Base-by-base conservation (phyloP, 2,329 filamentous ascomycete genomes). In the Fusarium sulawesiense region DNA sequence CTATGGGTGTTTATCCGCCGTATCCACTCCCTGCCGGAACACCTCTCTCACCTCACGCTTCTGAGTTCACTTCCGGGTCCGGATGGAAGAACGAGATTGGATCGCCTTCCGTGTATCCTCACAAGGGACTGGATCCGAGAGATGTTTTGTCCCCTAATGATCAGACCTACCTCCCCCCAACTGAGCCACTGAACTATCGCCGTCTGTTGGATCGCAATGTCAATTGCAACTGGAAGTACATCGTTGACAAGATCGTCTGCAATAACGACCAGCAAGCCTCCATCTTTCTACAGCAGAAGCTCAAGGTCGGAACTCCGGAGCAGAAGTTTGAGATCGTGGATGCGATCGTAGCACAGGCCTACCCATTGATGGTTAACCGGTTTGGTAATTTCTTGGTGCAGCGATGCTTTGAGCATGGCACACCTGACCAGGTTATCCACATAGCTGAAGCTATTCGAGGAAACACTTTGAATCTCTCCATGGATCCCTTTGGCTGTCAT, bases 251-350 rank as follows among this genome's bases (percentile, higher is more conserved):
- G 85, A 99, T 99, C 78, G 94, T 99, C 72, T 97, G 93, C 88
- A 98, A 94, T 83, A 98, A 99, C 80, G 96, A 99, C 78, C 96
- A 99, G 81, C 96, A 99, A 81, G 96, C 97, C 12, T 99, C 96
- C 4, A 98, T 99, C 76, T 99, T 99, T 82, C 85, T 99, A 46
- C 96, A 99, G 80, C 96, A 99, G 83, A 99, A 99, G 84, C 92
- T 99, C 74, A 99, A 99, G 83, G 92, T 98, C 67, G 94, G 94
- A 64, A 98, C 94, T 6, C 87, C 91, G 0, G 94, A 98, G 76
- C 96, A 98, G 80, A 99, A 98, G 81, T 97, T 93, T 76, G 94
- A 97, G 72, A 98, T 99, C 71, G 93, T 99, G 47, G 94, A 98
- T 76, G 92, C 94, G 37, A 99, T 99, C 80, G 94, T 98, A 67